Evolutionary conservation across 2,329 filamentous ascomycete genomes (phyloP), one percentile per base, ranked within the genome.

Genomic region (Aureobasidium sp.): DNA sequence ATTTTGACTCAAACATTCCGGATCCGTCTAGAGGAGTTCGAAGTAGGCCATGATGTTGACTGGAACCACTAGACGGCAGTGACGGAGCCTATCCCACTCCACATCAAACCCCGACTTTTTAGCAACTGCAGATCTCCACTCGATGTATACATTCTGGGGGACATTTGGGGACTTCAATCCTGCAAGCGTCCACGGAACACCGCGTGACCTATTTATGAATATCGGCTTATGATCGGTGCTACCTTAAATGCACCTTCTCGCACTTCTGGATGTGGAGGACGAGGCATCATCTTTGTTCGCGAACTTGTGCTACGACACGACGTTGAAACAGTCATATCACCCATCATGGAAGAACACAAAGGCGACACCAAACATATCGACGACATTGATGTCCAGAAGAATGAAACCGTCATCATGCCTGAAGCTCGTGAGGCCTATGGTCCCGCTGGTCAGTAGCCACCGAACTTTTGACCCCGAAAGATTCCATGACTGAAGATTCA

Each of bases 401-500:
- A 61, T 49, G 63, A 65, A 23, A 54, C 57, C 23, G 61, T 64
- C 17, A 47, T 63, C 25, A n/a, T 17, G 4, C 61, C 19, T 50
- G 61, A 65, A 38, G 63, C 61, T 9, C 62, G 67, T 21, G 64
- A 68, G 54, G 60, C 65, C 13, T 70, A 70, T 53, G 69, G 68
- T 43, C 55, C 66, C 37, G 64, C 68, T 37, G 69, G 68, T 64
- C n/a, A 29, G 40, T 33, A 21, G 8, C n/a, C n/a, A 25, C 23
- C 17, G 9, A 2, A 23, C 11, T 15, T 21, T 15, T 15, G 11
- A 2, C 6, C 11, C 38, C n/a, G n/a, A n/a, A 43, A 19, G 2
- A 21, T 10, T 35, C 7, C 25, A 33, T 6, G 11, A 43, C 45
- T 33, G 19, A 29, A 19, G n/a, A 29, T 27, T 9, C 5, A 27